Percentiles rank a stretch among this genome's conserved stretches.
phyloP scores from a whole-genome alignment of 1,139 yeast species.

The Meyerozyma carpophila region DNA sequence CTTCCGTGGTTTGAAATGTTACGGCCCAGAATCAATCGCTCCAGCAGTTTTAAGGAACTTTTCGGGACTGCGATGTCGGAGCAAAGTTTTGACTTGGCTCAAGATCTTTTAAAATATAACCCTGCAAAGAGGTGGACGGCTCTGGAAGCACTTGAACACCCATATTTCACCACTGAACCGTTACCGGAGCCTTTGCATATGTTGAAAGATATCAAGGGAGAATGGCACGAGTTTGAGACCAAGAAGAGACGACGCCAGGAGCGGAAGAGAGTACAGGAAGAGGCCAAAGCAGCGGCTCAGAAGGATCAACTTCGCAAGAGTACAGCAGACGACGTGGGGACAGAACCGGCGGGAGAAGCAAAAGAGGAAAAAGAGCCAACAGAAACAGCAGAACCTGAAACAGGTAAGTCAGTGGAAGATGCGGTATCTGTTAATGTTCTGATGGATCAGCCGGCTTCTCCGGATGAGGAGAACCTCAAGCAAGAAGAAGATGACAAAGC shows the following conservation, averaged over 20 bases:
- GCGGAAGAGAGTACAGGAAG: conserved; percentile 40
- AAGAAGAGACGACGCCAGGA: conserved; percentile 71
- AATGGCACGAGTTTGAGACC: conserved; percentile 97
- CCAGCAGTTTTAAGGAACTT: conserved; percentile 42
- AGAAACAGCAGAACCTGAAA: not conserved
- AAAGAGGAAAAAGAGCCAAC: too few relatives aligned
- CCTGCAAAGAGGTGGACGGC: conserved; percentile 66
- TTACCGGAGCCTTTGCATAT: conserved; percentile 43
- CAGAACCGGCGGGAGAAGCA: not conserved
- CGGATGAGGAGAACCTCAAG: not conserved
- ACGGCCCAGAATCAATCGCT: conserved; percentile 49
- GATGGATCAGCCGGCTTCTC: not conserved
- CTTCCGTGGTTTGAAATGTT: conserved; percentile 93
- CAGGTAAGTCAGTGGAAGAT: not conserved
- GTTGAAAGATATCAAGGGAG: conserved; percentile 58
- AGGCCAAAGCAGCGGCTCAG: conserved; percentile 9
- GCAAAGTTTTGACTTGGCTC: conserved; percentile 62
- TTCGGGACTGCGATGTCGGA: conserved; percentile 45
- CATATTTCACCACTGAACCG: conserved; percentile 71
- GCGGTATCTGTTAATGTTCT: not conserved
- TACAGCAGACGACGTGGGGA: not conserved
- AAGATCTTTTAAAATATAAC: conserved; percentile 56
- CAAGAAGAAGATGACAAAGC: conserved; percentile 1
- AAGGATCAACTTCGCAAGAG: not conserved
- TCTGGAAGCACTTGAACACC: conserved; percentile 53